Percentiles rank a stretch among this genome's conserved stretches.
Evolutionary conservation across 2,329 filamentous ascomycete species (phyloP).

Genomic region (Phialophora macrospora): DNA sequence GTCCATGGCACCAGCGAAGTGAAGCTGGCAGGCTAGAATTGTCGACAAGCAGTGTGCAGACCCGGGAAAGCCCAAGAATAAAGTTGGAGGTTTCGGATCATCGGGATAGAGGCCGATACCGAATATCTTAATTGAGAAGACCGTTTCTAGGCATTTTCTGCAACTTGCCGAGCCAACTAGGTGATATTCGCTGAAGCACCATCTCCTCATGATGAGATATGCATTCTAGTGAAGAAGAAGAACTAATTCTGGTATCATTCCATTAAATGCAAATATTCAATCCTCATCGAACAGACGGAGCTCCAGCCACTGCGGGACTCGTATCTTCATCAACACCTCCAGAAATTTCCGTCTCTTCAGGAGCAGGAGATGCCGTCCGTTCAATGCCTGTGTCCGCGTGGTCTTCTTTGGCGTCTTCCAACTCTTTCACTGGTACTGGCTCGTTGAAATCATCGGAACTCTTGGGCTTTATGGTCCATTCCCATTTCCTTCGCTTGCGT

Average conservation of each 20-base stretch:
- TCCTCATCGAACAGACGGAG: background rate
- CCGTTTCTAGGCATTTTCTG: background rate
- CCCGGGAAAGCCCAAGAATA: background rate
- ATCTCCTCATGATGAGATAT: background rate
- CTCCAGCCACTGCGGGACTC: background rate
- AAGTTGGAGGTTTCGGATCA: background rate
- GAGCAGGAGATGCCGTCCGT: background rate
- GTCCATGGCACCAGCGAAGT: constrained; percentile 20
- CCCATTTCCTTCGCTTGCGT: constrained; percentile 36
- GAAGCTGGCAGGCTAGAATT: background rate
- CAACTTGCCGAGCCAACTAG: background rate
- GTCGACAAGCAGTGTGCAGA: background rate
- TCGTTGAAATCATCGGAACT: background rate
- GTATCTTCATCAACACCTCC: background rate
- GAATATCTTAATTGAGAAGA: background rate
- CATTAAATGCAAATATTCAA: background rate
- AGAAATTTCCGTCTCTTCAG: background rate
- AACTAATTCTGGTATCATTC: background rate
- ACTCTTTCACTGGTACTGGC: background rate
- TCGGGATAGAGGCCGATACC: background rate
- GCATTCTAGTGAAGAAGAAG: background rate
- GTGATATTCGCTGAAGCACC: background rate
- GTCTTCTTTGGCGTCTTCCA: background rate
- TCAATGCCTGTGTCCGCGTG: background rate
- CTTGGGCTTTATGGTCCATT: constrained; percentile 30